phyloP scores from a whole-genome alignment of 176 grass and related monocot genomes.

The Cocos nucifera region DNA sequence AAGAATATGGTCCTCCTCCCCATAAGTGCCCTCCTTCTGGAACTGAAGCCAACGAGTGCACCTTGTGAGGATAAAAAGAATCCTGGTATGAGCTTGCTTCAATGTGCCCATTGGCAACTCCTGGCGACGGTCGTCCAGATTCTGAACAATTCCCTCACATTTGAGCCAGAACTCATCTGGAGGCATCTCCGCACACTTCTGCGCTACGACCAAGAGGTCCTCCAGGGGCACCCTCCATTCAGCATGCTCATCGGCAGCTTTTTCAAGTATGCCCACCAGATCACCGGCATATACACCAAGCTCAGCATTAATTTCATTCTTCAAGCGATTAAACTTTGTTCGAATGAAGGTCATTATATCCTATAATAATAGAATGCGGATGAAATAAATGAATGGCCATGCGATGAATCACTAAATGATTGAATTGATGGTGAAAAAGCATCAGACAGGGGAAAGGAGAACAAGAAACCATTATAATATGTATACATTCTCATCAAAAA shows the following conservation, averaged over 20 bases:
- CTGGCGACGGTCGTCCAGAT: conserved; percentile 71
- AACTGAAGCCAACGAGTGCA: conserved; percentile 89
- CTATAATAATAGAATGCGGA: conserved; percentile 11
- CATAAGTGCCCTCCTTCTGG: conserved; percentile 50
- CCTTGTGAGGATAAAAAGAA: conserved; percentile 91
- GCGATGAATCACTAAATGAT: background rate
- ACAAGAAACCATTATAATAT: background rate
- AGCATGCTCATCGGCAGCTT: background rate
- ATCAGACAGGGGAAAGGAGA: background rate
- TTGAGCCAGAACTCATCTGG: conserved; percentile 64
- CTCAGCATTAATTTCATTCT: conserved; percentile 75
- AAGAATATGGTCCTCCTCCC: conserved; percentile 30
- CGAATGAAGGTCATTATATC: conserved; percentile 63
- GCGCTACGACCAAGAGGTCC: conserved; percentile 73
- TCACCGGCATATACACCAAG: conserved; percentile 66
- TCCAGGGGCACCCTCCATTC: conserved; percentile 46
- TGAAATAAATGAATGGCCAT: too few relatives aligned
- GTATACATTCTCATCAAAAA: background rate
- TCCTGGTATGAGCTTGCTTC: conserved; percentile 65
- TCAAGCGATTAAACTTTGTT: conserved; percentile 63
- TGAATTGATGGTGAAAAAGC: too few relatives aligned
- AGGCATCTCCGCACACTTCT: conserved; percentile 78
- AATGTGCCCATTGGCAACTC: conserved; percentile 46
- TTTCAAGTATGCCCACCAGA: conserved; percentile 49
- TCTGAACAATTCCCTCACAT: conserved; percentile 75